A percentile compares a stretch with the other conserved stretches of the same genome.
These are phyloP conservation scores for Kingdonia uniflora DNA, from an alignment of 164 flowering plant species.

Conservation along the genomic window DNA sequence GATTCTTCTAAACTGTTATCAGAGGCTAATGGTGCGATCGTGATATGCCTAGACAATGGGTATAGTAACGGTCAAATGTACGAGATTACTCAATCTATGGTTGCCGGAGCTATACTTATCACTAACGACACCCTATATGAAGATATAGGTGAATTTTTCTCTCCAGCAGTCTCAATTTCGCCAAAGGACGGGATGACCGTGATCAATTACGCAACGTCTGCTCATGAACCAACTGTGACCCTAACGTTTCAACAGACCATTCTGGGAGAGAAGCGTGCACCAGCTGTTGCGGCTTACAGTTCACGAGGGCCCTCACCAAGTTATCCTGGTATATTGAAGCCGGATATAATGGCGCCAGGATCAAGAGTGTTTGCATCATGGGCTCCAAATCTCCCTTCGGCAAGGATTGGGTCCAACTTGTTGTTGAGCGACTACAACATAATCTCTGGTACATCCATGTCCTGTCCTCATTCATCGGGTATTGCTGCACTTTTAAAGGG, in stretches of 20 bases:
- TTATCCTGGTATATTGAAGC: slow-evolving; percentile 32
- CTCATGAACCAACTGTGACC: slow-evolving; percentile 12
- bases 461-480: slow-evolving; percentile 32
- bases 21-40: slow-evolving; percentile 6
- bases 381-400: slow-evolving; percentile 10
- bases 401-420: slow-evolving; percentile 10
- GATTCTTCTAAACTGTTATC: slow-evolving; percentile 19
- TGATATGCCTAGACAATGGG: slow-evolving; percentile 15
- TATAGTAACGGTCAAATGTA: slow-evolving; percentile 3
- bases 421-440: slow-evolving; percentile 22
- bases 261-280: slow-evolving; percentile 35
- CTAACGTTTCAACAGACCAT: slow-evolving; percentile 38
- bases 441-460: slow-evolving; percentile 35
- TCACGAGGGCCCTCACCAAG: slow-evolving; percentile 49
- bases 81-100: slow-evolving; percentile 11
- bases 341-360: slow-evolving; percentile 62
- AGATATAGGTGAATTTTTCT: neutral
- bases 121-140: slow-evolving; percentile 11
- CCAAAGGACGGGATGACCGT: slow-evolving; percentile 13
- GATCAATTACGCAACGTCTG: slow-evolving; percentile 18
- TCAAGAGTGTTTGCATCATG: slow-evolving; percentile 36
- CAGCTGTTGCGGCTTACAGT: slow-evolving; percentile 30
- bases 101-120: slow-evolving; percentile 25
- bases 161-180: slow-evolving; percentile 26
- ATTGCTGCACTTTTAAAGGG: slow-evolving; percentile 29